Evolutionary conservation across 768 basidiomycete genomes (phyloP).

Genomic region (Lentinus brumalis): DNA sequence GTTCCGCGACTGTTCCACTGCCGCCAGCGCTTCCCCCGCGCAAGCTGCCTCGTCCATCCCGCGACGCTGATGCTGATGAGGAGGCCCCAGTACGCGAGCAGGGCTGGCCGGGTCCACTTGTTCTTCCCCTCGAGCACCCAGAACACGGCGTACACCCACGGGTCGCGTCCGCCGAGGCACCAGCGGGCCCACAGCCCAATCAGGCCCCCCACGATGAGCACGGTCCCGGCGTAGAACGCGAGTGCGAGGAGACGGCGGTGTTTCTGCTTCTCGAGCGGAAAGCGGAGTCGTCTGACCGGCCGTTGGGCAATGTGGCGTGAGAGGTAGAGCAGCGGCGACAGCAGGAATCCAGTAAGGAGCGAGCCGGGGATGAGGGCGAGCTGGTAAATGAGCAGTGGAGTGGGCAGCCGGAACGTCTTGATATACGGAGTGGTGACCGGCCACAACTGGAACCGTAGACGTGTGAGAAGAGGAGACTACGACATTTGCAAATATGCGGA

Average conservation of each 20-base stretch:
- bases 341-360: slow-evolving; percentile 87
- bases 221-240: slow-evolving; percentile 78
- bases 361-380: slow-evolving; percentile 91
- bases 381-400: slow-evolving; percentile 89
- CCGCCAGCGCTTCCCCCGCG: slow-evolving; percentile 70
- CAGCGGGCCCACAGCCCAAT: slow-evolving; percentile 94
- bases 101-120: slow-evolving; percentile 75
- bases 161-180: slow-evolving; percentile 79
- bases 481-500: background rate
- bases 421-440: slow-evolving; percentile 79
- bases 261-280: slow-evolving; percentile 79
- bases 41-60: slow-evolving; percentile 92
- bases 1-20: slow-evolving; percentile 39
- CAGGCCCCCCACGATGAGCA: slow-evolving; percentile 76
- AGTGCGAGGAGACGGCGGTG: slow-evolving; percentile 83
- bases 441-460: slow-evolving; percentile 57
- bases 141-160: slow-evolving; percentile 83
- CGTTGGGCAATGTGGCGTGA: slow-evolving; percentile 90
- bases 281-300: slow-evolving; percentile 78
- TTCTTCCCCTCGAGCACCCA: slow-evolving; percentile 76
- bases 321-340: slow-evolving; percentile 91
- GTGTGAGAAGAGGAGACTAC: background rate
- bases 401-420: slow-evolving; percentile 90
- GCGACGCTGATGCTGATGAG: slow-evolving; percentile 84
- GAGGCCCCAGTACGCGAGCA: slow-evolving; percentile 85